A percentile compares a stretch with the other conserved stretches of the same genome.
Conservation (phyloP, 2,329 filamentous ascomycete genomes). For the Aschersonia sp. region DNA sequence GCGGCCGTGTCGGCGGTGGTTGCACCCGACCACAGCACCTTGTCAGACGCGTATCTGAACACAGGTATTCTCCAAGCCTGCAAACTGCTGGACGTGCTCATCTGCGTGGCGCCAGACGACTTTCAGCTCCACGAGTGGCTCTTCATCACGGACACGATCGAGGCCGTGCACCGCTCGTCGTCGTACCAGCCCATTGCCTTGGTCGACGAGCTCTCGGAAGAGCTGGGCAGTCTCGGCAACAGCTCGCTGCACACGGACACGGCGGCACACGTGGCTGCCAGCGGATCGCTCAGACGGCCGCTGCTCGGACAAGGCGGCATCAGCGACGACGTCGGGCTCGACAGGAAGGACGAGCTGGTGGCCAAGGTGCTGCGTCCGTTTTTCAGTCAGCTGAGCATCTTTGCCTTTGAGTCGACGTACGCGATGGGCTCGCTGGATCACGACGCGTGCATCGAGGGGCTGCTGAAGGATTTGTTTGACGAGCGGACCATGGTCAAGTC, state of each 20-base stretch:
- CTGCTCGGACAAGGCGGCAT: slow-evolving; percentile 38
- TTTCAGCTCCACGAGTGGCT: slow-evolving; percentile 98
- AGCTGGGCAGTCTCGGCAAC: slow-evolving; percentile 36
- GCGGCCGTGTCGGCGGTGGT: slow-evolving; percentile 62
- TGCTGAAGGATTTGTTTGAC: slow-evolving; percentile 67
- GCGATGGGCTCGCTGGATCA: slow-evolving; percentile 59
- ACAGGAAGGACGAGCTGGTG: slow-evolving; percentile 54
- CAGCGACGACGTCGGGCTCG: slow-evolving; percentile 38
- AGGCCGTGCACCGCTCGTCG: slow-evolving; percentile 74
- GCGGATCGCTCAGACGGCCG: slow-evolving; percentile 26
- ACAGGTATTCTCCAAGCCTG: slow-evolving; percentile 74
- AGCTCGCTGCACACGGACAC: slow-evolving; percentile 20
- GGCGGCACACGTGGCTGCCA: slow-evolving; percentile 19
- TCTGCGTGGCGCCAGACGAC: slow-evolving; percentile 79
- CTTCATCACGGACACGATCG: slow-evolving; percentile 92
- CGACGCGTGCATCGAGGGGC: slow-evolving; percentile 44
- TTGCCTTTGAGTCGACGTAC: slow-evolving; percentile 85
- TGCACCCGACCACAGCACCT: slow-evolving; percentile 45
- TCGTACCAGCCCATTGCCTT: slow-evolving; percentile 58
- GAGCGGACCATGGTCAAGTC: slow-evolving; percentile 54
- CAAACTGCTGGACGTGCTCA: slow-evolving; percentile 81
- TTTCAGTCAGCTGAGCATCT: slow-evolving; percentile 83
- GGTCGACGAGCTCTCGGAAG: slow-evolving; percentile 72
- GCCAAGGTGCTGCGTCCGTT: slow-evolving; percentile 73
- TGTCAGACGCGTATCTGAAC: slow-evolving; percentile 62